Conservation (phyloP, 768 basidiomycete genomes). For the Suillus paluster region DNA sequence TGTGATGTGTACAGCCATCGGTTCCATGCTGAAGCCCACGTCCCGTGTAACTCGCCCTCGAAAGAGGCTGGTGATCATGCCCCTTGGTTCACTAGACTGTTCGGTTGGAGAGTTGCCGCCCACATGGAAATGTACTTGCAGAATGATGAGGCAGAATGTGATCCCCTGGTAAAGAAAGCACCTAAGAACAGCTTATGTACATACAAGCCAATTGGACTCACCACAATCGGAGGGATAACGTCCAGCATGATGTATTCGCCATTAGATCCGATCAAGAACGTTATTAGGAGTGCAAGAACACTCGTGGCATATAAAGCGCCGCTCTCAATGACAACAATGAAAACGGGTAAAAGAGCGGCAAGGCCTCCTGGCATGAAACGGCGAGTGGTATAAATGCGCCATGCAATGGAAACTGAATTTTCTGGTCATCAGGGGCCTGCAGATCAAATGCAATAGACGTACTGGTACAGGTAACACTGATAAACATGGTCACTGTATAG, state of each 20-base stretch:
- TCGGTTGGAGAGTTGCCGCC: background rate
- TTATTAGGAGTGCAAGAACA: conserved; percentile 3
- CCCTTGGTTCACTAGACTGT: background rate
- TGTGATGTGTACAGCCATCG: conserved; percentile 7
- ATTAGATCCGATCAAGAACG: conserved; percentile 5
- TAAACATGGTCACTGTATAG: background rate
- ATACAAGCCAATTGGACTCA: background rate
- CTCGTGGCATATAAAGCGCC: conserved; percentile 10
- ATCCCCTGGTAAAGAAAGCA: conserved; percentile 4
- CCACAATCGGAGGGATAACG: conserved; percentile 1
- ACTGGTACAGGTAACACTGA: background rate
- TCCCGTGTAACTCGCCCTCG: conserved; percentile 1
- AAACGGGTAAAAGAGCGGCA: conserved; percentile 6
- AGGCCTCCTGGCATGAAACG: conserved; percentile 6
- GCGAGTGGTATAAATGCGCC: conserved; percentile 8
- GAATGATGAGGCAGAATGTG: conserved; percentile 9
- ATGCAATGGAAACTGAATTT: conserved; percentile 4
- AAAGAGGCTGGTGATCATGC: background rate
- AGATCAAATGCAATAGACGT: background rate
- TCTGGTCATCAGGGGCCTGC: background rate
- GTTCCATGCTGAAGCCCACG: background rate
- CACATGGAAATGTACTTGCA: conserved; percentile 11
- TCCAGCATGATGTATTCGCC: conserved; percentile 2
- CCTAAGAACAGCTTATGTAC: background rate
- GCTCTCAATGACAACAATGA: conserved; percentile 12